Evolutionary conservation across 768 basidiomycete genomes (phyloP).

Genomic region (Panus rudis): DNA sequence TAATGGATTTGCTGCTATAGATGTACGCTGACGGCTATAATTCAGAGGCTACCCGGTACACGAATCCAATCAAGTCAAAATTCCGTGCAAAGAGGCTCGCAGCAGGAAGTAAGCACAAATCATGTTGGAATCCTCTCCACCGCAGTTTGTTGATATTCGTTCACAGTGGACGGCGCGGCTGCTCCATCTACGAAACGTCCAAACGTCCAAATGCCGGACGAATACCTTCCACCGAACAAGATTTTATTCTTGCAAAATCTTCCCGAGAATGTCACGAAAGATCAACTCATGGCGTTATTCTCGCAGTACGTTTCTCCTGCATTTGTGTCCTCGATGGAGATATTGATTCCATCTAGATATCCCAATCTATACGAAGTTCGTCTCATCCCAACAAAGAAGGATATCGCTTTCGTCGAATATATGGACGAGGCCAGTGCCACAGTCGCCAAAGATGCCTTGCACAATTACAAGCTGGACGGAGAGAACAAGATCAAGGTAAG

Average conservation of each 20-base stretch:
- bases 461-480: slow-evolving; percentile 96
- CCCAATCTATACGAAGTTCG: slow-evolving; percentile 96
- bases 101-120: slow-evolving; percentile 55
- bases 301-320: slow-evolving; percentile 57
- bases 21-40: neutral
- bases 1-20: slow-evolving; percentile 2
- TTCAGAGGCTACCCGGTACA: slow-evolving; percentile 71
- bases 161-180: slow-evolving; percentile 66
- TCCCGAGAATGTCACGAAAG: slow-evolving; percentile 88
- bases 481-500: slow-evolving; percentile 97
- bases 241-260: slow-evolving; percentile 98
- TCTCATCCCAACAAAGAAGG: slow-evolving; percentile 94
- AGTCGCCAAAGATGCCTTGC: slow-evolving; percentile 89
- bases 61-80: slow-evolving; percentile 88
- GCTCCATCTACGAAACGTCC: slow-evolving; percentile 68
- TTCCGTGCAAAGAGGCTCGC: slow-evolving; percentile 76
- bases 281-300: slow-evolving; percentile 85
- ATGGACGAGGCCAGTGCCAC: slow-evolving; percentile 88
- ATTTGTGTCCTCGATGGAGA: neutral
- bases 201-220: slow-evolving; percentile 97
- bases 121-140: neutral
- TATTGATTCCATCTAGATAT: slow-evolving; percentile 48
- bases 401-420: slow-evolving; percentile 98
- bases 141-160: slow-evolving; percentile 4
- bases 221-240: slow-evolving; percentile 98